phyloP scores from a whole-genome alignment of 176 grass and related monocot genomes.

The Paspalum vaginatum region DNA sequence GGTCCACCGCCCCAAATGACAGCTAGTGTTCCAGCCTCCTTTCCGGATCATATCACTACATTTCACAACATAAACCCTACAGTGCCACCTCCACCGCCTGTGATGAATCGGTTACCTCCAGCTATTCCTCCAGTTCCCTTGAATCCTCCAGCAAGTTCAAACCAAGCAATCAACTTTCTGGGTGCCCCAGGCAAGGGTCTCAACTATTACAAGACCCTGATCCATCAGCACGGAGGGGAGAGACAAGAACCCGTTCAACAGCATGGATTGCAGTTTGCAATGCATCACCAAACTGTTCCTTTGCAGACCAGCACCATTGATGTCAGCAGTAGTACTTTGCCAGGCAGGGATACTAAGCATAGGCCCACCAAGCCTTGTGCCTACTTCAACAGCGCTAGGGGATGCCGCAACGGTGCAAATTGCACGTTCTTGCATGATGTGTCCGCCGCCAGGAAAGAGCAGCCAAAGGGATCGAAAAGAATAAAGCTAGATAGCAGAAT shows the following conservation, averaged over 20 bases:
- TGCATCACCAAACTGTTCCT: conserved; percentile 44
- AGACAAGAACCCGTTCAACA: conserved; percentile 52
- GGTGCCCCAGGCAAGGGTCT: conserved; percentile 47
- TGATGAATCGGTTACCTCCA: conserved; percentile 42
- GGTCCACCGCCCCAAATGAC: conserved; percentile 40
- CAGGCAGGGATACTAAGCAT: conserved; percentile 49
- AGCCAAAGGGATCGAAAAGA: conserved; percentile 70
- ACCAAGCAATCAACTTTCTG: conserved; percentile 38
- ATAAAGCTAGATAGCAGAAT: conserved; percentile 88
- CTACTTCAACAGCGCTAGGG: conserved; percentile 78
- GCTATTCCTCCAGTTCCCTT: conserved; percentile 35
- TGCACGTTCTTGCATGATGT: conserved; percentile 83
- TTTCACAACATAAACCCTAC: conserved; percentile 38
- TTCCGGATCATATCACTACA: conserved; percentile 36
- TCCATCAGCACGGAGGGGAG: conserved; percentile 90
- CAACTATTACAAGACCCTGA: conserved; percentile 76
- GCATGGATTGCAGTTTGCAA: conserved; percentile 45
- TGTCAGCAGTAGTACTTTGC: conserved; percentile 29
- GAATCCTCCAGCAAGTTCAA: conserved; percentile 44
- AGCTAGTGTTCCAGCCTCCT: not conserved
- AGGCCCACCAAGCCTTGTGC: conserved; percentile 73
- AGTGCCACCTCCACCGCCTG: conserved; percentile 39
- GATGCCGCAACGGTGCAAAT: conserved; percentile 76
- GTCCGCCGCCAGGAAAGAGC: conserved; percentile 53
- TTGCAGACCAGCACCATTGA: conserved; percentile 40